Base-by-base conservation (phyloP, 2,329 filamentous ascomycete genomes). In the Alternaria viburni region DNA sequence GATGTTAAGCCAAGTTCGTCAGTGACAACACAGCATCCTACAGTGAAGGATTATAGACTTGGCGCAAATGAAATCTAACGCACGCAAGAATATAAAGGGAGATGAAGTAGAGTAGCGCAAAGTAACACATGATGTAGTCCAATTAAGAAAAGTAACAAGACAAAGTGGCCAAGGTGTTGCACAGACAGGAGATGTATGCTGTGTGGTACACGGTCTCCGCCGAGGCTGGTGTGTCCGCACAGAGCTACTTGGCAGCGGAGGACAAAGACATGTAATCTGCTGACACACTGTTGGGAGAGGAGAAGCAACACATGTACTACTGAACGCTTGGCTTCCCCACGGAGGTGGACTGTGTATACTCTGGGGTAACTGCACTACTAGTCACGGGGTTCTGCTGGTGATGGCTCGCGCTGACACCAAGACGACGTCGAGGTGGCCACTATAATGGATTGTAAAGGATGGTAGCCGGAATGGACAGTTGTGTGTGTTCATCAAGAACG, bases 221-320 rank as follows among this genome's bases (percentile, higher is more conserved):
- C 58, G 30, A 61, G 52, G 25, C 45, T 46, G 25, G 45, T 50
- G 45, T 50, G 32, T 57, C 46, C 32, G 51, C 59, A 57, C 59
- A 57, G 52, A 61, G 52, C 10, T 26, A 57, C 52, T 61, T 61
- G 59, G 59, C 59, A 51, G 59, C 59, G 45, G 59, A 61, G 26
- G 15, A 52, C 49, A 52, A 25, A 19, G 32, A 52, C 30, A 41
- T 36, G 19, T 36, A 52, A 52, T 52, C 30, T 55, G 45, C 43
- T 47, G 30, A 57, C 19, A 25, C 26, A 21, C 54, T 57, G 54
- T 23, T 26, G 17, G 32, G 54, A 36, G 46, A 19, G 54, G 54
- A 57, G 59, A 52, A 57, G 59, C 12, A 41, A 36, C 36, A 41
- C 54, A 36, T 28, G 54, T 51, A 44, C 25, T 41, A 44, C 52